A percentile compares a stretch with the other conserved stretches of the same genome.
phyloP scores from a whole-genome alignment of 331 rosid genomes.

The Rhamnella rubrinervis region DNA sequence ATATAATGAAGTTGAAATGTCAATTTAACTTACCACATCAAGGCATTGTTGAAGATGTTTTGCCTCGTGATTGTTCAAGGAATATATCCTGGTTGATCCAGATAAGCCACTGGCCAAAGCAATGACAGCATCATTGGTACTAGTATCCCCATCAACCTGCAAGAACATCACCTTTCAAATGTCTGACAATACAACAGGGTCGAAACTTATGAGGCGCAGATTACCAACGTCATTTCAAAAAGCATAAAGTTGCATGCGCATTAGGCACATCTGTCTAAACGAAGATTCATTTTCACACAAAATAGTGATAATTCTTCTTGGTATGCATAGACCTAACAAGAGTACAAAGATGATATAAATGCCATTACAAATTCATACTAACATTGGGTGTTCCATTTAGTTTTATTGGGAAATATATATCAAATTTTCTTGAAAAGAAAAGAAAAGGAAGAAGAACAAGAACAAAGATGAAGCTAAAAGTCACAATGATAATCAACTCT shows the following conservation, averaged over 20 bases:
- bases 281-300: no score
- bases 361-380: neutral
- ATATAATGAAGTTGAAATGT: constrained; percentile 2
- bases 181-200: constrained; percentile 1
- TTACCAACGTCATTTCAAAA: neutral
- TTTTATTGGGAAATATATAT: no score
- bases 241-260: neutral
- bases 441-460: neutral
- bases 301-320: neutral
- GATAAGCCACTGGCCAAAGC: constrained; percentile 92
- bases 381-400: neutral
- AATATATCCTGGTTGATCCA: constrained; percentile 56
- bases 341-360: neutral
- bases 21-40: constrained; percentile 56
- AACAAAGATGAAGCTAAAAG: no score
- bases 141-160: constrained; percentile 97
- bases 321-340: neutral
- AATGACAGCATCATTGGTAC: constrained; percentile 91
- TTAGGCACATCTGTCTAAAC: neutral
- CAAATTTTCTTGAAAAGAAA: neutral
- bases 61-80: constrained; percentile 61
- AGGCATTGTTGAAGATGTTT: constrained; percentile 78
- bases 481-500: no score
- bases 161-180: constrained; percentile 15
- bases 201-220: neutral